Percentiles rank a stretch among this genome's conserved stretches.
These are phyloP conservation scores for Hirsutella minnesotensis DNA, from an alignment of 2,329 filamentous ascomycete species.

Conservation along the genomic window DNA sequence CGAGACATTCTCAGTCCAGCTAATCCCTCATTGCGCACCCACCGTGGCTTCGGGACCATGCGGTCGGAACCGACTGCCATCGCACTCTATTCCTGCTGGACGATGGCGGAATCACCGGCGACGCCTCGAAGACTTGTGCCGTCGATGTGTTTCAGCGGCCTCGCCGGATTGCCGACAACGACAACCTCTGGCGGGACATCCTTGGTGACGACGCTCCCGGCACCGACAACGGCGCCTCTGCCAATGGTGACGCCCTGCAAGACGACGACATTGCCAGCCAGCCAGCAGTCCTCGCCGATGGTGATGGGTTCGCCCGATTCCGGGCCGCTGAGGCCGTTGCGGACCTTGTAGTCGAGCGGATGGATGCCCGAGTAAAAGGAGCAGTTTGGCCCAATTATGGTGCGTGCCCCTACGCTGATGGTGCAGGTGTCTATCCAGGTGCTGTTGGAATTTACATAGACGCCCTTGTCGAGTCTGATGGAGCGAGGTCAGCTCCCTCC, in stretches of 20 bases:
- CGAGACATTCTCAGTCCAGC: too few relatives aligned
- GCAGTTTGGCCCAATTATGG: constrained; percentile 68
- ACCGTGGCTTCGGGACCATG: too few relatives aligned
- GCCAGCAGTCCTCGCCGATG: constrained; percentile 73
- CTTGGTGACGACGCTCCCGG: constrained; percentile 72
- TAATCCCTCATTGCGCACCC: too few relatives aligned
- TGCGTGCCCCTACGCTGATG: constrained; percentile 65
- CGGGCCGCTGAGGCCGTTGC: constrained; percentile 64
- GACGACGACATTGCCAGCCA: constrained; percentile 60
- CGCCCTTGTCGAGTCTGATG: constrained; percentile 48
- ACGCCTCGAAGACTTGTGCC: too few relatives aligned
- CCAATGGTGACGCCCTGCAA: constrained; percentile 72
- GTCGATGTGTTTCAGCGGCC: not conserved
- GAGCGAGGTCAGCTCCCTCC: too few relatives aligned
- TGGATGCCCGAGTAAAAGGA: constrained; percentile 65
- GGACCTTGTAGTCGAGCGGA: constrained; percentile 60
- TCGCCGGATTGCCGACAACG: constrained; percentile 15
- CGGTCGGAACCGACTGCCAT: too few relatives aligned
- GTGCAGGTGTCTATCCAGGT: constrained; percentile 66
- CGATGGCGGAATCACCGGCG: too few relatives aligned
- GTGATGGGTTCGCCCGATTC: constrained; percentile 63
- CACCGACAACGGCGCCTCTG: constrained; percentile 60
- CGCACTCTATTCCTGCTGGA: too few relatives aligned
- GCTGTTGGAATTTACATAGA: constrained; percentile 65
- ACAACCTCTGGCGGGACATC: constrained; percentile 17